Percentiles rank a stretch among this genome's conserved stretches.
phyloP scores from a whole-genome alignment of 108 stramenopile genomes.

The Cyclostephanos invisitatus region DNA sequence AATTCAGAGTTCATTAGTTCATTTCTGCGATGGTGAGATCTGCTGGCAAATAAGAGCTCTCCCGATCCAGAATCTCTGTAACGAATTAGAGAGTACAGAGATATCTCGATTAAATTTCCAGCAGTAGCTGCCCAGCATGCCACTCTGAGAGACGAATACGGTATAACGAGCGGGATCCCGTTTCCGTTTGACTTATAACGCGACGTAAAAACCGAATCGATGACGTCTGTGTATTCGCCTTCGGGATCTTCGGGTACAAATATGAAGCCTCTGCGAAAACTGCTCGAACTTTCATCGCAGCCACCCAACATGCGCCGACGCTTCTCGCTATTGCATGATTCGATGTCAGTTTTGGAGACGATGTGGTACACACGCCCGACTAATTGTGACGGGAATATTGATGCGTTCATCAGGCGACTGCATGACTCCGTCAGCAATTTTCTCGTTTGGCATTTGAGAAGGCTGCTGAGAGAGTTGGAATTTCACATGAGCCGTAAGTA shows the following conservation, averaged over 20 bases:
- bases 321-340: conserved; percentile 9
- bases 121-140: conserved; percentile 34
- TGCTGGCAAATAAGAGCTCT: conserved; percentile 19
- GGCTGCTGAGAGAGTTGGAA: neutral
- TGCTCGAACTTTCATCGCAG: neutral
- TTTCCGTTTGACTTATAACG: neutral
- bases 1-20: neutral
- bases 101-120: conserved; percentile 16
- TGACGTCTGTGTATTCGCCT: neutral
- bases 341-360: conserved; percentile 3
- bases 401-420: conserved; percentile 5
- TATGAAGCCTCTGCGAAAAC: conserved; percentile 24
- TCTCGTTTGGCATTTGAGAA: neutral
- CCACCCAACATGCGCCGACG: conserved; percentile 11
- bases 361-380: conserved; percentile 4
- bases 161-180: conserved; percentile 30
- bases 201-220: neutral
- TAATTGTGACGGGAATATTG: neutral
- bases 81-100: conserved; percentile 32
- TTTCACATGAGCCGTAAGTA: neutral
- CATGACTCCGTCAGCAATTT: neutral
- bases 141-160: conserved; percentile 14
- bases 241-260: conserved; percentile 17
- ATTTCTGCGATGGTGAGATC: neutral
- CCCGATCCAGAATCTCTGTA: conserved; percentile 27